Evolutionary conservation across 2,329 filamentous ascomycete genomes (phyloP).

Genomic region (Parastagonospora avenae): DNA sequence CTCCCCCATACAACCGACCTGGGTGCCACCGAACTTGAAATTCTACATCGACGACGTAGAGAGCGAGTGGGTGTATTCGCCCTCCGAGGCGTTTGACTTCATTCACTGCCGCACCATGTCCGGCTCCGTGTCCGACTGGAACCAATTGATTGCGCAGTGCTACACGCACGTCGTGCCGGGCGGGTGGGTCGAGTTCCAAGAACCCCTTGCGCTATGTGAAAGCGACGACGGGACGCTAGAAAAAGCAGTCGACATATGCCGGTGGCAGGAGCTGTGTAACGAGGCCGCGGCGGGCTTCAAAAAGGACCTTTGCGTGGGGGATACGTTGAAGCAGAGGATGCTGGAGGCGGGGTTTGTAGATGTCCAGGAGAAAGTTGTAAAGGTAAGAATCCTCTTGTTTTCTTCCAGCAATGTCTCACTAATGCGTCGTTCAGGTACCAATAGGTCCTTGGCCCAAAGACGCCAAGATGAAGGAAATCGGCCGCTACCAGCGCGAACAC

Average conservation of each 20-base stretch:
- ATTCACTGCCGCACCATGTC: constrained; percentile 41
- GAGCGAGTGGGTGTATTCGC: constrained; percentile 44
- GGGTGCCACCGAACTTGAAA: constrained; percentile 47
- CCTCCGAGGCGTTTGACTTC: constrained; percentile 43
- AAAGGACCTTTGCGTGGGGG: constrained; percentile 32
- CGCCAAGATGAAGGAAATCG: constrained; percentile 56
- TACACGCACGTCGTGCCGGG: constrained; percentile 37
- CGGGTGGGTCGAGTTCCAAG: constrained; percentile 45
- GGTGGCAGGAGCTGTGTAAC: constrained; percentile 38
- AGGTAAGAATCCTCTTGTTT: constrained; percentile 19
- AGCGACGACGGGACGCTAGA: constrained; percentile 40
- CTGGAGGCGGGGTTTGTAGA: constrained; percentile 40
- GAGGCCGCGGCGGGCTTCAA: constrained; percentile 32
- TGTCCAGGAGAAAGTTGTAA: constrained; percentile 40
- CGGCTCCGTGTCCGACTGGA: constrained; percentile 43
- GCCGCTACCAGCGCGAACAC: constrained; percentile 48
- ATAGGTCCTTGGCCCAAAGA: constrained; percentile 54
- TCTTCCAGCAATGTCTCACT: background rate
- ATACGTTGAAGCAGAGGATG: constrained; percentile 33
- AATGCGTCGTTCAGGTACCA: constrained; percentile 26
- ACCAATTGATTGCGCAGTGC: constrained; percentile 28
- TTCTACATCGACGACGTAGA: constrained; percentile 52
- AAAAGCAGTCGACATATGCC: constrained; percentile 23
- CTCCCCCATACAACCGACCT: constrained; percentile 45
- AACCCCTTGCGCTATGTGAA: constrained; percentile 38